Percentiles rank a stretch among this genome's conserved stretches.
phyloP scores from a whole-genome alignment of 495 filamentous ascomycete genomes.

The Penicillium odoratum region DNA sequence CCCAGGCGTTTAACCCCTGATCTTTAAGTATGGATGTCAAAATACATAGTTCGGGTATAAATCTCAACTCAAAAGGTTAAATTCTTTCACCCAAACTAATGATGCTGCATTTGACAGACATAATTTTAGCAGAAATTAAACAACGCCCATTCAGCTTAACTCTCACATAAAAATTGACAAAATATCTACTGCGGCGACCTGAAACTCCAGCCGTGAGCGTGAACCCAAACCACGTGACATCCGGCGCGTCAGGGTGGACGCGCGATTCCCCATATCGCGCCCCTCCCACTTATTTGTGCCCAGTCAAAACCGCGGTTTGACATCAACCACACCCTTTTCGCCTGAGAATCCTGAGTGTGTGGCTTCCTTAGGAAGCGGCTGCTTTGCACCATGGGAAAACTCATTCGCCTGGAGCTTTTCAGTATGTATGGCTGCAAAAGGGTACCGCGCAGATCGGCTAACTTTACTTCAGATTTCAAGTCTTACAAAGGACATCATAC shows the following conservation, averaged over 20 bases:
- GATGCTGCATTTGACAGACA: neutral
- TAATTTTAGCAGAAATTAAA: neutral
- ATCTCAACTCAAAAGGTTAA: too few relatives aligned
- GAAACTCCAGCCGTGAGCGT: neutral
- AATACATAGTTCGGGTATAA: too few relatives aligned
- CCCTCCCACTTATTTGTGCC: constrained; percentile 22
- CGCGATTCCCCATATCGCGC: constrained; percentile 31
- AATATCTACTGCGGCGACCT: neutral
- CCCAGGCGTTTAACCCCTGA: too few relatives aligned
- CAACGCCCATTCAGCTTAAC: too few relatives aligned
- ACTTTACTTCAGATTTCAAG: constrained; percentile 79
- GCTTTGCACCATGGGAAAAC: constrained; percentile 70
- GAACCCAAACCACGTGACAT: constrained; percentile 22
- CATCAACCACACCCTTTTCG: constrained; percentile 9
- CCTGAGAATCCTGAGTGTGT: constrained; percentile 20
- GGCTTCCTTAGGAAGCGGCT: constrained; percentile 35
- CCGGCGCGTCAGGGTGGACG: constrained; percentile 24
- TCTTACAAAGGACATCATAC: constrained; percentile 96
- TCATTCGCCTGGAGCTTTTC: constrained; percentile 90
- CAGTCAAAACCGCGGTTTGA: constrained; percentile 11
- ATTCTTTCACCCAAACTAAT: too few relatives aligned
- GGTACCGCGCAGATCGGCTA: constrained; percentile 20
- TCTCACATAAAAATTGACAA: neutral
- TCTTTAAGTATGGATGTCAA: too few relatives aligned
- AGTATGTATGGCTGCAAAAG: constrained; percentile 55